These are phyloP conservation scores for Geranomyces variabilis DNA, from an alignment of 192 early-diverging fungal genomes.

Conservation along the genomic window DNA sequence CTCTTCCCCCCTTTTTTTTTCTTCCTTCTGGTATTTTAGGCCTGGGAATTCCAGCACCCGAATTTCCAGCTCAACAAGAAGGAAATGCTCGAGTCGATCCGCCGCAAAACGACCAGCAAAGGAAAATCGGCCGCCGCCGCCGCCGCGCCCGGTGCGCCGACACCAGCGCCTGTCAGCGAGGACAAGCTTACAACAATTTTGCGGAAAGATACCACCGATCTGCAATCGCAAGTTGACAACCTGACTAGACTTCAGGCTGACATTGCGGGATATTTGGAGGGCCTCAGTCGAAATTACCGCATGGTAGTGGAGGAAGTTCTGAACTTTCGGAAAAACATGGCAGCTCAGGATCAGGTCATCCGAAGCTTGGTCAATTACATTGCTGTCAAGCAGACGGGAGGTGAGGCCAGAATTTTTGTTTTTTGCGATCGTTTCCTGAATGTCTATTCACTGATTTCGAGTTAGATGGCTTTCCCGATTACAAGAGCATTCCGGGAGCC, in stretches of 20 bases:
- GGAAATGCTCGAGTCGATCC: slow-evolving; percentile 70
- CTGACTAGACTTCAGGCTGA: slow-evolving; percentile 34
- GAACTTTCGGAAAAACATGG: slow-evolving; percentile 32
- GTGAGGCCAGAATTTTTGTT: slow-evolving; percentile 16
- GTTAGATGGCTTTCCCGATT: background rate
- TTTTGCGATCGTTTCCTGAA: background rate
- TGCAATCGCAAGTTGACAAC: slow-evolving; percentile 35
- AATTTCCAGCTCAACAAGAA: slow-evolving; percentile 75
- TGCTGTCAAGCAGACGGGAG: slow-evolving; percentile 31
- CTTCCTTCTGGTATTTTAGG: slow-evolving; percentile 39
- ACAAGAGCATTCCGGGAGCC: background rate
- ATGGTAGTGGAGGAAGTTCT: slow-evolving; percentile 39
- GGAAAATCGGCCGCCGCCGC: slow-evolving; percentile 9
- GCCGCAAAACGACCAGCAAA: slow-evolving; percentile 55
- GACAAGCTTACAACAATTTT: background rate
- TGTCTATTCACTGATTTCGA: background rate
- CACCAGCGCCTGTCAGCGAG: no score
- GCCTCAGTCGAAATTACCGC: slow-evolving; percentile 31
- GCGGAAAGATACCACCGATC: slow-evolving; percentile 30
- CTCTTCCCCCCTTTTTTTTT: background rate
- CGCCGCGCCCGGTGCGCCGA: background rate
- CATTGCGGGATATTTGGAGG: slow-evolving; percentile 32
- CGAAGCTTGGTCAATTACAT: slow-evolving; percentile 42
- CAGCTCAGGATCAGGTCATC: slow-evolving; percentile 35
- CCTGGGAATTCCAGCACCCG: slow-evolving; percentile 89